Conservation (phyloP, 2,329 filamentous ascomycete genomes). For the Colletotrichum lindemuthianum region DNA sequence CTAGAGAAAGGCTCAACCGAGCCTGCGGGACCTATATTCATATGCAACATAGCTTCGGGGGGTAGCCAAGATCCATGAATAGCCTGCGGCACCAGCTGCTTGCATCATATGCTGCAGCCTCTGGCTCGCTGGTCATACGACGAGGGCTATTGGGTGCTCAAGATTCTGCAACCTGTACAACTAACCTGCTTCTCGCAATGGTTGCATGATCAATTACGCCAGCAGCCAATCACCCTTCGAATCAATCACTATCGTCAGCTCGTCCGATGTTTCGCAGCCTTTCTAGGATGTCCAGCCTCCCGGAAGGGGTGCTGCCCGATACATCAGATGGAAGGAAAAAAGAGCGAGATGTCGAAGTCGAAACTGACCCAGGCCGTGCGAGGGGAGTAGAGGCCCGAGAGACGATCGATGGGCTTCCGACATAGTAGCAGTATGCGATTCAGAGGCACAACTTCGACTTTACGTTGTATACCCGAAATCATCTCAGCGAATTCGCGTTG, state of each 20-base stretch:
- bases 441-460: background rate
- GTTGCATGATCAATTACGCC: background rate
- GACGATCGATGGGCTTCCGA: slow-evolving; percentile 2
- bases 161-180: background rate
- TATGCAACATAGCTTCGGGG: background rate
- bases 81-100: background rate
- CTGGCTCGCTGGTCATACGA: background rate
- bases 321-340: slow-evolving; percentile 19
- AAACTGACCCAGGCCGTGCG: slow-evolving; percentile 28
- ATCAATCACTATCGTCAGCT: background rate
- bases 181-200: background rate
- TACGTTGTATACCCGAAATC: slow-evolving; percentile 22
- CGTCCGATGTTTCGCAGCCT: background rate
- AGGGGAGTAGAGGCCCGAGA: slow-evolving; percentile 5
- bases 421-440: background rate
- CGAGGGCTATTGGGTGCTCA: background rate
- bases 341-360: slow-evolving; percentile 2
- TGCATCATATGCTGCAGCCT: background rate
- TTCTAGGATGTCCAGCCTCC: slow-evolving; percentile 22
- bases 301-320: slow-evolving; percentile 2
- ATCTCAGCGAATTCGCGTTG: slow-evolving; percentile 1
- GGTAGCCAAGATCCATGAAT: slow-evolving; percentile 7
- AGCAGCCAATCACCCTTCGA: background rate
- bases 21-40: background rate
- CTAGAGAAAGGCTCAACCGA: background rate